phyloP scores from a whole-genome alignment of 176 grass and related monocot genomes.

The Hordeum vulgare region DNA sequence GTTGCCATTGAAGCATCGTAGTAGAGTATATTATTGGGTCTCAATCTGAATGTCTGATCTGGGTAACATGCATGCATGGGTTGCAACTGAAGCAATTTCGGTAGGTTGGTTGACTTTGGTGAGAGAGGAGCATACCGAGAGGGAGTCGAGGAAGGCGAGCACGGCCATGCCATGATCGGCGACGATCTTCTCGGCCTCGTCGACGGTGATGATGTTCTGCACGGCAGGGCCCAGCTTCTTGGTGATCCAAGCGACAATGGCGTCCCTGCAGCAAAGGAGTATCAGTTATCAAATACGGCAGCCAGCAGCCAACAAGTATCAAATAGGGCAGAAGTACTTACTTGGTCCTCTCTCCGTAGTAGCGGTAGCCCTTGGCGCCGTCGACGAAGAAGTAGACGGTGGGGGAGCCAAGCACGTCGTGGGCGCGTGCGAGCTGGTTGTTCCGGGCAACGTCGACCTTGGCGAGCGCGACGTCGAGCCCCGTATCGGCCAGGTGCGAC shows the following conservation, averaged over 20 bases:
- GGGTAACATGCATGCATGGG: background rate
- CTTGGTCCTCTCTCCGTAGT: constrained; percentile 51
- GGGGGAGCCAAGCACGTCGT: constrained; percentile 62
- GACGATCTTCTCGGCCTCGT: constrained; percentile 68
- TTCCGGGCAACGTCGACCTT: constrained; percentile 76
- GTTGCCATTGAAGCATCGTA: too few species aligned
- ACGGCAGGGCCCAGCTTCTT: constrained; percentile 83
- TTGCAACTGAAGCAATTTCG: background rate
- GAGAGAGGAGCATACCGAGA: constrained; percentile 15
- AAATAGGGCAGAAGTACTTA: too few species aligned
- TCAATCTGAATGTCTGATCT: background rate
- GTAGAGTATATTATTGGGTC: too few species aligned
- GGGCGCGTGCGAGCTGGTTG: constrained; percentile 54
- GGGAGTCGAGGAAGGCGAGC: constrained; percentile 56
- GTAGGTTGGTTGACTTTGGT: background rate
- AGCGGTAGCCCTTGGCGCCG: constrained; percentile 36
- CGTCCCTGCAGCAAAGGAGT: constrained; percentile 31
- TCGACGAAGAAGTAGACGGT: constrained; percentile 74
- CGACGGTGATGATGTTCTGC: constrained; percentile 53
- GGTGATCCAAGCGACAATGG: constrained; percentile 73
- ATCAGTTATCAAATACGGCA: too few species aligned
- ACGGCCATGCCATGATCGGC: constrained; percentile 43
- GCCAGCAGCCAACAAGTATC: too few species aligned
- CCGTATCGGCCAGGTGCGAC: constrained; percentile 22
- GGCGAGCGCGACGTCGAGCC: constrained; percentile 44